phyloP scores from a whole-genome alignment of 805 yeast species.

The Kazachstania psychrophila region DNA sequence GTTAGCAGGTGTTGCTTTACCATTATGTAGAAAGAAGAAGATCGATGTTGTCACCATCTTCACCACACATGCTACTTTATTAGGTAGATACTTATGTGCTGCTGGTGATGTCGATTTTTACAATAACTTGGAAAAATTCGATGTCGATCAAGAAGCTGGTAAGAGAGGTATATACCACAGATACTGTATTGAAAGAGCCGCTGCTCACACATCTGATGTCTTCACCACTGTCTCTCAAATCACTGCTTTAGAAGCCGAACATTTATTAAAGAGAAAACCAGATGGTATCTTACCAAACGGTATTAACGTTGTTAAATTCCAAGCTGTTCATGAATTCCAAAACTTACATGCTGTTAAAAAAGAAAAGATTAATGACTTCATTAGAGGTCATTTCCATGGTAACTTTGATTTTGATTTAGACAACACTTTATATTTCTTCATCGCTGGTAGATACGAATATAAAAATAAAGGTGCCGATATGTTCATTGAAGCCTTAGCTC shows the following conservation, averaged over 20 bases:
- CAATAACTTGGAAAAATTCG: constrained; percentile 79
- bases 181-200: constrained; percentile 92
- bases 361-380: constrained; percentile 86
- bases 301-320: constrained; percentile 87
- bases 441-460: constrained; percentile 95
- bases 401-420: constrained; percentile 91
- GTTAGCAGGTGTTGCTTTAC: constrained; percentile 95
- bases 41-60: constrained; percentile 91
- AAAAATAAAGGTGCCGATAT: constrained; percentile 95
- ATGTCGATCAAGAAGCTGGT: constrained; percentile 97
- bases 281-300: constrained; percentile 98
- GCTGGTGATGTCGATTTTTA: constrained; percentile 95
- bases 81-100: constrained; percentile 93
- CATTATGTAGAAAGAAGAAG: constrained; percentile 81
- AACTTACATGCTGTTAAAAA: constrained; percentile 87
- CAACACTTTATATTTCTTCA: constrained; percentile 88
- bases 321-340: constrained; percentile 96
- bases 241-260: constrained; percentile 91
- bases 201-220: constrained; percentile 95
- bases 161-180: constrained; percentile 95
- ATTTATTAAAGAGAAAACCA: constrained; percentile 86
- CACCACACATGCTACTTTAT: constrained; percentile 93
- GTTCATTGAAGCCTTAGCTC: constrained; percentile 84
- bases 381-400: constrained; percentile 96
- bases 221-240: constrained; percentile 96